These are phyloP conservation scores for Clitopilus passeckerianus DNA, from an alignment of 768 basidiomycete species.

Conservation along the genomic window DNA sequence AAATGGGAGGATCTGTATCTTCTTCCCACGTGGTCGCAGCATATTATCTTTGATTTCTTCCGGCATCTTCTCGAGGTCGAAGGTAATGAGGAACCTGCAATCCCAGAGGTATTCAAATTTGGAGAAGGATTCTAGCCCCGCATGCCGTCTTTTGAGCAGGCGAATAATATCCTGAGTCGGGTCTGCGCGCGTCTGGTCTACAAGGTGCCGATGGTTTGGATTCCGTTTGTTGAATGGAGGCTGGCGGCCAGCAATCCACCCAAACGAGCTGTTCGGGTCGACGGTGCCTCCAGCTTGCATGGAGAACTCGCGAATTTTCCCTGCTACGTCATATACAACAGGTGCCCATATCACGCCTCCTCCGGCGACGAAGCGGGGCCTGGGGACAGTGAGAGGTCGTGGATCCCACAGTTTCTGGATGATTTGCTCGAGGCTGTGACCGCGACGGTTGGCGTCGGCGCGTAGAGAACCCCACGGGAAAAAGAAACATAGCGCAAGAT, in stretches of 20 bases:
- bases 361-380: constrained; percentile 45
- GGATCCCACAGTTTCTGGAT: constrained; percentile 41
- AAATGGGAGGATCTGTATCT: background rate
- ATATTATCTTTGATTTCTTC: constrained; percentile 23
- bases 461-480: constrained; percentile 71
- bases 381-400: constrained; percentile 16
- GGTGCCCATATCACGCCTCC: constrained; percentile 64
- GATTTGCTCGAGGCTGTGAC: constrained; percentile 40
- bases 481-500: constrained; percentile 70
- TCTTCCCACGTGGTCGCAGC: background rate
- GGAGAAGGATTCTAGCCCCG: constrained; percentile 10
- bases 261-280: constrained; percentile 20
- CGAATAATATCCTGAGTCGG: constrained; percentile 27
- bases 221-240: constrained; percentile 38
- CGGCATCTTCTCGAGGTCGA: constrained; percentile 42
- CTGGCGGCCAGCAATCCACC: constrained; percentile 62
- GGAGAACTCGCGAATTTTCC: background rate
- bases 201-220: constrained; percentile 9
- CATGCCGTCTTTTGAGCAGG: constrained; percentile 8
- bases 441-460: constrained; percentile 56
- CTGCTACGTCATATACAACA: constrained; percentile 18
- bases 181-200: constrained; percentile 29
- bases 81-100: constrained; percentile 52
- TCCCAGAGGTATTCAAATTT: constrained; percentile 51
- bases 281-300: constrained; percentile 1